Conservation (phyloP, 345 rosid genomes). For the Populus alba region DNA sequence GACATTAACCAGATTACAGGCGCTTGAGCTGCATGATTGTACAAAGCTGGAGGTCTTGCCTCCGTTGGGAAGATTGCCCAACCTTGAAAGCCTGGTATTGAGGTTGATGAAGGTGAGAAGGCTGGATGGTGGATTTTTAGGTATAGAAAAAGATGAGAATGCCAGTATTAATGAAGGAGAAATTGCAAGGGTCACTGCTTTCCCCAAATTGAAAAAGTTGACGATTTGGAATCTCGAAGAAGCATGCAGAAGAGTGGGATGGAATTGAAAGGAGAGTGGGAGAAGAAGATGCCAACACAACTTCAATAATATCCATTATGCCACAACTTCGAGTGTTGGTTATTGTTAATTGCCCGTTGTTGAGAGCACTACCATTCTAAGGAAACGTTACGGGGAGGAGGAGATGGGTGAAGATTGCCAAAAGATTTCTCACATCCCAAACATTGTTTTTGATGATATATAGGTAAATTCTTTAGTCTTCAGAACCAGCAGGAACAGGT, state of each 20-base stretch:
- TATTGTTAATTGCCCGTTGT: no score
- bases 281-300: neutral
- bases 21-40: neutral
- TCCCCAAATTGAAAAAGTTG: conserved; percentile 13
- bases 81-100: neutral
- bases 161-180: neutral
- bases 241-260: conserved; percentile 13
- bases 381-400: neutral
- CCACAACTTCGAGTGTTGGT: conserved; percentile 1
- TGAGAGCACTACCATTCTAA: neutral
- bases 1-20: neutral
- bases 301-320: neutral
- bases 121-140: conserved; percentile 14
- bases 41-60: no score
- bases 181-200: neutral
- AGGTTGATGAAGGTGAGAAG: fast-evolving
- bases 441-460: no score
- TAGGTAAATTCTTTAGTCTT: no score
- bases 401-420: neutral
- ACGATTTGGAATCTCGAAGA: neutral
- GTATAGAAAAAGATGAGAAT: neutral
- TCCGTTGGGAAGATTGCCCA: neutral
- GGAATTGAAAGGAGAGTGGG: neutral
- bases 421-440: conserved; percentile 6
- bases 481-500: no score